Evolutionary conservation across 805 yeast species (phyloP).

Genomic region (Wickerhamiella azymoides): DNA sequence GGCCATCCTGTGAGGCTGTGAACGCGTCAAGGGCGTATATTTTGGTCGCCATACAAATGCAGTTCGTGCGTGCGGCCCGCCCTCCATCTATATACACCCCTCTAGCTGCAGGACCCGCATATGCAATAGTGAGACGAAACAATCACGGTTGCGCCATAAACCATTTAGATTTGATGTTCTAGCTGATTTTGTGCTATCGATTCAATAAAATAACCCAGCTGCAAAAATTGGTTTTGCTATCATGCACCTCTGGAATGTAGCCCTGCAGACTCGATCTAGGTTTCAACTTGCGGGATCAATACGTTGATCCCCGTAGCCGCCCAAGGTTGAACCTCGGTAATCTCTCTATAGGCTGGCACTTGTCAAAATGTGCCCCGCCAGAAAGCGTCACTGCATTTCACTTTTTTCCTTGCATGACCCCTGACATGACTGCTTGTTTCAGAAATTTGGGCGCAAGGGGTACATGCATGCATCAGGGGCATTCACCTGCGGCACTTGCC

Average conservation of each 20-base stretch:
- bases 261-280: not conserved
- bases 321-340: too few species aligned
- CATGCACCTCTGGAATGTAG: not conserved
- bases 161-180: too few species aligned
- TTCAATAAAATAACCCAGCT: not conserved
- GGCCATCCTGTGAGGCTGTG: slow-evolving; percentile 85
- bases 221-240: not conserved
- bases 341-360: too few species aligned
- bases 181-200: not conserved
- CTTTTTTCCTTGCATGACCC: not conserved
- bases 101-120: not conserved
- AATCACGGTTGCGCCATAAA: too few species aligned
- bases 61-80: not conserved
- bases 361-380: too few species aligned
- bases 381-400: not conserved
- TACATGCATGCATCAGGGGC: too few species aligned
- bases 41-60: not conserved
- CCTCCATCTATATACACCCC: not conserved
- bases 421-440: not conserved
- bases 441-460: not conserved
- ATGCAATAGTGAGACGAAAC: not conserved
- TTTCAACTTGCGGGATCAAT: not conserved
- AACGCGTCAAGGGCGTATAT: slow-evolving; percentile 80
- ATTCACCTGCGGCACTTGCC: not conserved
- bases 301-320: too few species aligned